A percentile compares a stretch with the other conserved stretches of the same genome.
Evolutionary conservation across 331 rosid genomes (phyloP).

Genomic region (Arachis monticola): DNA sequence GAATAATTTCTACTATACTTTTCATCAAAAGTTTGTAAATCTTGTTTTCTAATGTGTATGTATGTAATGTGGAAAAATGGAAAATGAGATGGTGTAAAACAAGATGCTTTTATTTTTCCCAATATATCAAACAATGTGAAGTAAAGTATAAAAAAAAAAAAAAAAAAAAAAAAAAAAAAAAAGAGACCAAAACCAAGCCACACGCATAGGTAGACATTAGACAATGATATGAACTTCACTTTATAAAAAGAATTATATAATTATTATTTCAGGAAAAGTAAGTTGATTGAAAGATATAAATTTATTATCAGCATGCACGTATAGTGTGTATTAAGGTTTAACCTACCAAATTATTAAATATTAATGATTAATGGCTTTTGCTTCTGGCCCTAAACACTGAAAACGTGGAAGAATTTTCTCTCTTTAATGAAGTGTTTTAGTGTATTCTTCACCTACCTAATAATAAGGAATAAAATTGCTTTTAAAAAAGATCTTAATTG

Average conservation of each 20-base stretch:
- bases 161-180: slow-evolving; percentile 42
- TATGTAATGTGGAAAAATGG: not conserved
- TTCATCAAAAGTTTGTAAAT: slow-evolving; percentile 42
- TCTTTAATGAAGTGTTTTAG: slow-evolving; percentile 42
- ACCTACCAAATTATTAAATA: not conserved
- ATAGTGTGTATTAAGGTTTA: slow-evolving; percentile 6
- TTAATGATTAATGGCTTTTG: slow-evolving; percentile 9
- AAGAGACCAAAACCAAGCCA: slow-evolving; percentile 62
- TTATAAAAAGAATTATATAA: slow-evolving; percentile 48
- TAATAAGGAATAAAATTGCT: slow-evolving; percentile 50
- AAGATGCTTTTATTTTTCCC: slow-evolving; percentile 23
- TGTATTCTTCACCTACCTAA: slow-evolving; percentile 55
- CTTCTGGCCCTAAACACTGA: slow-evolving; percentile 31
- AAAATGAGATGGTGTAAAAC: slow-evolving; percentile 27
- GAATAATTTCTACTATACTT: slow-evolving; percentile 36
- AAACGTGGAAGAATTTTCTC: slow-evolving; percentile 30
- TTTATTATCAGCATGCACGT: slow-evolving; percentile 33
- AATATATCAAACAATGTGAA: slow-evolving; percentile 17
- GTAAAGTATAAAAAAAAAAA: not conserved
- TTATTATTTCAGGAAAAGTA: slow-evolving; percentile 1
- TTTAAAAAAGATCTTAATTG: slow-evolving; percentile 50
- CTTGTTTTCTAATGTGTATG: slow-evolving; percentile 44
- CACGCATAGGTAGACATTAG: slow-evolving; percentile 53
- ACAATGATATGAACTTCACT: slow-evolving; percentile 45
- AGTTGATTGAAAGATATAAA: not conserved